These are phyloP conservation scores for Cadophora sp. DNA, from an alignment of 2,329 filamentous ascomycete genomes.

Conservation along the genomic window DNA sequence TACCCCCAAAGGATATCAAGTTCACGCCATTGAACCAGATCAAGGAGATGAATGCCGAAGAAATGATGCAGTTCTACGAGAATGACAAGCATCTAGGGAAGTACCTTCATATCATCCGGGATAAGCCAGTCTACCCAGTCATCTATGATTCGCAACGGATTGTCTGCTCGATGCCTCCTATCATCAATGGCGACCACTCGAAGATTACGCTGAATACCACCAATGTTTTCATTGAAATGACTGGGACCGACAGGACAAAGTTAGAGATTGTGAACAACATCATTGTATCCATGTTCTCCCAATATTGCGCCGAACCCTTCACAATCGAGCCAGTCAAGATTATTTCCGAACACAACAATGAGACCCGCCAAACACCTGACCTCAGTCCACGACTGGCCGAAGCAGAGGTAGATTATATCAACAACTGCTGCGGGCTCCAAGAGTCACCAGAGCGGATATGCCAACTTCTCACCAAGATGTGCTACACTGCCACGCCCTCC, in stretches of 20 bases:
- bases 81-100: conserved; percentile 90
- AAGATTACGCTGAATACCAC: conserved; percentile 92
- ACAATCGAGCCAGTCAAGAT: conserved; percentile 94
- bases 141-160: conserved; percentile 88
- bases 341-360: conserved; percentile 86
- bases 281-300: conserved; percentile 95
- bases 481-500: conserved; percentile 81
- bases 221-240: conserved; percentile 97
- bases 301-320: conserved; percentile 87
- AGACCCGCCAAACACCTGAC: conserved; percentile 82
- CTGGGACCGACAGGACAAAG: conserved; percentile 94
- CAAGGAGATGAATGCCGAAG: conserved; percentile 83
- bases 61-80: conserved; percentile 95
- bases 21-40: conserved; percentile 92
- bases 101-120: conserved; percentile 92
- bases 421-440: conserved; percentile 84
- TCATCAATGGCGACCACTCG: conserved; percentile 97
- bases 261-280: conserved; percentile 95
- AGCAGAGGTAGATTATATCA: conserved; percentile 92
- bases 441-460: conserved; percentile 79
- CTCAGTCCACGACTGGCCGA: conserved; percentile 77
- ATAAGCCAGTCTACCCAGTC: conserved; percentile 92
- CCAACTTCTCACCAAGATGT: conserved; percentile 86
- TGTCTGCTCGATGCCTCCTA: conserved; percentile 93
- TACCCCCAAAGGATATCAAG: conserved; percentile 88